A percentile compares a stretch with the other conserved stretches of the same genome.
These are phyloP conservation scores for Phytophthora europaea DNA, from an alignment of 352 stramenopile genomes.

Conservation along the genomic window DNA sequence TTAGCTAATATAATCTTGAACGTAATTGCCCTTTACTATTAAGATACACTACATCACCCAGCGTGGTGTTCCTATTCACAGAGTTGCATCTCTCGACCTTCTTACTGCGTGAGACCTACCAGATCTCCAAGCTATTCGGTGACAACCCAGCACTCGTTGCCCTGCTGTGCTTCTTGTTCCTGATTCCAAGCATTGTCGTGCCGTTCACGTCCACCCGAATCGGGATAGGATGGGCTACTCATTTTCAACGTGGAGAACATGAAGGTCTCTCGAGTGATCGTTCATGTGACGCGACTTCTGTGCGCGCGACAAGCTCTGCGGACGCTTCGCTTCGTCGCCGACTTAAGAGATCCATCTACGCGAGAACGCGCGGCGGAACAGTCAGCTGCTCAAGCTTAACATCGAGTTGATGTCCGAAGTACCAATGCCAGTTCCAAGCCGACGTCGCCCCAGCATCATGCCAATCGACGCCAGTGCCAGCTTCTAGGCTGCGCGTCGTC, in stretches of 20 bases:
- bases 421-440: constrained; percentile 18
- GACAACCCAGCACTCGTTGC: constrained; percentile 28
- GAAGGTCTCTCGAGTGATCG: constrained; percentile 74
- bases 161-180: constrained; percentile 53
- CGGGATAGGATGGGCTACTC: constrained; percentile 71
- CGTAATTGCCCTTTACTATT: no score
- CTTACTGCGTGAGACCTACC: constrained; percentile 56
- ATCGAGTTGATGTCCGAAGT: constrained; percentile 35
- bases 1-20: no score
- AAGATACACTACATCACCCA: no score
- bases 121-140: constrained; percentile 46
- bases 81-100: constrained; percentile 76
- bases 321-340: constrained; percentile 78
- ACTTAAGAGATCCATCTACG: constrained; percentile 85
- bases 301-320: constrained; percentile 75
- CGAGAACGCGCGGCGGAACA: constrained; percentile 52
- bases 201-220: constrained; percentile 74
- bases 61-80: constrained; percentile 78
- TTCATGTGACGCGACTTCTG: constrained; percentile 69
- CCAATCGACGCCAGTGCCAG: constrained; percentile 37
- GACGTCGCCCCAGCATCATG: constrained; percentile 25
- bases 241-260: constrained; percentile 84
- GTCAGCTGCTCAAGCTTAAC: constrained; percentile 16
- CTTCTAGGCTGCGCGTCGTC: constrained; percentile 36
- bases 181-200: constrained; percentile 66